These are phyloP conservation scores for Trichocladium antarcticum DNA, from an alignment of 495 filamentous ascomycete species.

Conservation along the genomic window DNA sequence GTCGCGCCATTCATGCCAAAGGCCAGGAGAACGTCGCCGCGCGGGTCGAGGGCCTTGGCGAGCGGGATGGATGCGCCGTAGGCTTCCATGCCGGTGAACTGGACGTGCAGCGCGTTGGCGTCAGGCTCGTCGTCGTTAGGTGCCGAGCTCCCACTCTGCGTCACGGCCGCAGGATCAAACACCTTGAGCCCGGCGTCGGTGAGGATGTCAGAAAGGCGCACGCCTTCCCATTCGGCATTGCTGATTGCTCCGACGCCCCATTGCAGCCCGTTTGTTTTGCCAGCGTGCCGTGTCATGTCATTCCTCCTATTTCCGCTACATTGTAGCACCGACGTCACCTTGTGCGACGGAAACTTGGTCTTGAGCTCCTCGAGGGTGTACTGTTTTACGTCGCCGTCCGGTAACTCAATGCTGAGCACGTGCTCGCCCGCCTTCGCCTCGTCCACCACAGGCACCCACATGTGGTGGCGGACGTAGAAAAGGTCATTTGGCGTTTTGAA, in stretches of 20 bases:
- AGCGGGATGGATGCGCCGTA: conserved; percentile 53
- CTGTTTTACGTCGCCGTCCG: conserved; percentile 38
- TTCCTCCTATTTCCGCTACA: conserved; percentile 53
- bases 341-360: conserved; percentile 40
- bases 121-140: conserved; percentile 11
- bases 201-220: conserved; percentile 47
- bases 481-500: conserved; percentile 45
- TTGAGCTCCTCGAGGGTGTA: conserved; percentile 46
- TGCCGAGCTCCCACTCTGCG: neutral
- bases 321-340: conserved; percentile 47
- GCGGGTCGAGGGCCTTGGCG: conserved; percentile 40
- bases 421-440: conserved; percentile 33
- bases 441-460: conserved; percentile 46
- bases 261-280: conserved; percentile 47
- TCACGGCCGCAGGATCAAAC: conserved; percentile 1
- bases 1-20: conserved; percentile 50
- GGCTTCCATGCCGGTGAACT: conserved; percentile 48
- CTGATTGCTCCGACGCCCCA: conserved; percentile 50
- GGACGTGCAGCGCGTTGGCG: conserved; percentile 39
- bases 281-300: conserved; percentile 46
- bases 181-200: conserved; percentile 39
- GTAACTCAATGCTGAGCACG: conserved; percentile 43
- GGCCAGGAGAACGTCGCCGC: conserved; percentile 50
- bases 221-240: conserved; percentile 52
- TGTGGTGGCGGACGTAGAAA: conserved; percentile 54